Evolutionary conservation across 164 flowering plant species (phyloP).

Genomic region (Euptelea pleiosperma): DNA sequence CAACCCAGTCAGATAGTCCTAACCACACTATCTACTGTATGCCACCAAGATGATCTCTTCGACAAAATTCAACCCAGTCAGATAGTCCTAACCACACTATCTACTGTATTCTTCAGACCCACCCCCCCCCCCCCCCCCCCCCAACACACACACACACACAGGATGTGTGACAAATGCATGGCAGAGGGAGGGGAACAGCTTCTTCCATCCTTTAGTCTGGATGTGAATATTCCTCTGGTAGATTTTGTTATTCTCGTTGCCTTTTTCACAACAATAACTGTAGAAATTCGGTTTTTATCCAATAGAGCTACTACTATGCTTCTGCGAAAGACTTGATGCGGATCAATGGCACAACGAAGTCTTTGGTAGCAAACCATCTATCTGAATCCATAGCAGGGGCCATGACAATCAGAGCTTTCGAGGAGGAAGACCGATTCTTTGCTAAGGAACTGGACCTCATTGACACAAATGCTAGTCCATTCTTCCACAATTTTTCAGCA

Average conservation of each 20-base stretch:
- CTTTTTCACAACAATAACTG: neutral
- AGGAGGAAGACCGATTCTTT: conserved; percentile 55
- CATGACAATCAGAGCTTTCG: conserved; percentile 65
- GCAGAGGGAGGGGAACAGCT: neutral
- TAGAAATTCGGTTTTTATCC: neutral
- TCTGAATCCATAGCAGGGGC: conserved; percentile 71
- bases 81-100: too few relatives aligned
- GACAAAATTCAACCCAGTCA: too few relatives aligned
- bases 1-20: too few relatives aligned
- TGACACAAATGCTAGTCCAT: conserved; percentile 65
- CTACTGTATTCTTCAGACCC: too few relatives aligned
- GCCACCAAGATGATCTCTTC: too few relatives aligned
- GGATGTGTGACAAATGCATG: neutral
- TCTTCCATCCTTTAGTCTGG: neutral
- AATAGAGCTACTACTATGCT: conserved; percentile 62
- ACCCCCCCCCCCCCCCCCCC: too few relatives aligned
- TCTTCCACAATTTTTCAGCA: conserved; percentile 68
- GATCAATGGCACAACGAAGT: conserved; percentile 63
- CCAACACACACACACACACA: too few relatives aligned
- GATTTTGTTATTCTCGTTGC: neutral
- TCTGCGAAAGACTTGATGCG: conserved; percentile 79
- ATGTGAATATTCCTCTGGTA: too few relatives aligned
- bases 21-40: too few relatives aligned
- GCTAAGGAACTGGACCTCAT: conserved; percentile 44
- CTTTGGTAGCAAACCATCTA: conserved; percentile 52